phyloP scores from a whole-genome alignment of 169 alveolate species.

The Perkinsus marinus region DNA sequence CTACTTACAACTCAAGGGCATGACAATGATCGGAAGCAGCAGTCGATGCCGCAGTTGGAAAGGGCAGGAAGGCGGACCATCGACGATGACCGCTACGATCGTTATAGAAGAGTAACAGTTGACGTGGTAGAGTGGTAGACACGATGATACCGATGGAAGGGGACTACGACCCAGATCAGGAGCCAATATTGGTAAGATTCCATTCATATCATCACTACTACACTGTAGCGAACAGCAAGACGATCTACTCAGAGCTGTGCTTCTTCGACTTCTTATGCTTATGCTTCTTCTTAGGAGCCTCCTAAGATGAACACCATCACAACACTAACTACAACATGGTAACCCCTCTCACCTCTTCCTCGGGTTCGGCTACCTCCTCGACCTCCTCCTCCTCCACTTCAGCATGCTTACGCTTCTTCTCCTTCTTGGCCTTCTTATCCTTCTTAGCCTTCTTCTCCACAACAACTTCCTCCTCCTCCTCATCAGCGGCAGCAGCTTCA shows the following conservation, averaged over 20 bases:
- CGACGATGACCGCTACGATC: neutral
- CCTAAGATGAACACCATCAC: neutral
- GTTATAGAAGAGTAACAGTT: neutral
- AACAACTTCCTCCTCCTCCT: neutral
- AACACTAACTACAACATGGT: too few relatives aligned
- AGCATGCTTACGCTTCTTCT: slow-evolving; percentile 30
- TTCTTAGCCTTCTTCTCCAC: too few relatives aligned
- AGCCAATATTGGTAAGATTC: neutral
- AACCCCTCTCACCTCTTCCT: slow-evolving; percentile 3
- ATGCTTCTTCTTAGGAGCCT: neutral
- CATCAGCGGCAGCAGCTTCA: neutral
- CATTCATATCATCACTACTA: neutral
- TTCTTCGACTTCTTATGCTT: neutral
- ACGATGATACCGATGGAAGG: neutral
- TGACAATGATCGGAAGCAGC: neutral
- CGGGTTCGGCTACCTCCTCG: slow-evolving; percentile 13
- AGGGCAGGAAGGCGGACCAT: neutral
- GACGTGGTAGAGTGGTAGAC: neutral
- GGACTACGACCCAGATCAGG: neutral
- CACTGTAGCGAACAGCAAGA: neutral
- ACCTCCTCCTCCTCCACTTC: slow-evolving; percentile 17
- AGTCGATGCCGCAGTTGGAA: neutral
- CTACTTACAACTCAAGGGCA: neutral
- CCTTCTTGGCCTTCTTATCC: slow-evolving; percentile 29
- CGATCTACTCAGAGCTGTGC: neutral